These are phyloP conservation scores for Nemania abortiva DNA, from an alignment of 2,329 filamentous ascomycete genomes.

Conservation along the genomic window DNA sequence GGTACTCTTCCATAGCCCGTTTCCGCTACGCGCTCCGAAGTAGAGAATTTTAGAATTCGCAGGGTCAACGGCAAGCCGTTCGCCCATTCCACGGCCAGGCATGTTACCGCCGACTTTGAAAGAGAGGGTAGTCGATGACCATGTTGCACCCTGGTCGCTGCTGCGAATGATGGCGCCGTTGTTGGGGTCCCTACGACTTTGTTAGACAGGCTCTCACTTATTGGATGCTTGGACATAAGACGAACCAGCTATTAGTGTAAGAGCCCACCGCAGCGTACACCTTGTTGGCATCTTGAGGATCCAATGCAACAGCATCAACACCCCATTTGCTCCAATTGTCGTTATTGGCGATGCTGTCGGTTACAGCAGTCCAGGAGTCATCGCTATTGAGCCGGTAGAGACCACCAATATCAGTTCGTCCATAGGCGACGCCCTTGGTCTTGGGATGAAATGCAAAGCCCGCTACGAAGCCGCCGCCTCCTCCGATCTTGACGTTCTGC, in stretches of 20 bases:
- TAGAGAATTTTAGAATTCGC: constrained; percentile 68
- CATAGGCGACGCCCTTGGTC: constrained; percentile 64
- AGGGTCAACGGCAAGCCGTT: constrained; percentile 69
- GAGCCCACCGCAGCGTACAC: constrained; percentile 67
- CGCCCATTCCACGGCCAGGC: constrained; percentile 70
- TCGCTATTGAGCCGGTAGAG: constrained; percentile 67
- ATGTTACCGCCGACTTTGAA: constrained; percentile 74
- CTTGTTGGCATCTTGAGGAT: constrained; percentile 64
- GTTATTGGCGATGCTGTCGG: constrained; percentile 59
- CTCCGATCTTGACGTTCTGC: constrained; percentile 66
- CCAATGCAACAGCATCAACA: constrained; percentile 67
- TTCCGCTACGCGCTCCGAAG: constrained; percentile 69
- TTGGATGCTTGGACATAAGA: neutral
- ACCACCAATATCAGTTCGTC: constrained; percentile 69
- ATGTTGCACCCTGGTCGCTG: constrained; percentile 66
- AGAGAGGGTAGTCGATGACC: constrained; percentile 61
- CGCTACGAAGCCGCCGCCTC: constrained; percentile 68
- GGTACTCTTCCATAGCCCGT: constrained; percentile 69
- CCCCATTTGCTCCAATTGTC: constrained; percentile 67
- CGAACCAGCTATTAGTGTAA: constrained; percentile 69
- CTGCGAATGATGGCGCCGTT: constrained; percentile 67
- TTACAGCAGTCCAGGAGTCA: constrained; percentile 67
- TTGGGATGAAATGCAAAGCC: constrained; percentile 69
- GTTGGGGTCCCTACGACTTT: constrained; percentile 60
- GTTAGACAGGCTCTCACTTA: neutral